phyloP scores from a whole-genome alignment of 345 rosid species.

The Eucalyptus leucophloia region DNA sequence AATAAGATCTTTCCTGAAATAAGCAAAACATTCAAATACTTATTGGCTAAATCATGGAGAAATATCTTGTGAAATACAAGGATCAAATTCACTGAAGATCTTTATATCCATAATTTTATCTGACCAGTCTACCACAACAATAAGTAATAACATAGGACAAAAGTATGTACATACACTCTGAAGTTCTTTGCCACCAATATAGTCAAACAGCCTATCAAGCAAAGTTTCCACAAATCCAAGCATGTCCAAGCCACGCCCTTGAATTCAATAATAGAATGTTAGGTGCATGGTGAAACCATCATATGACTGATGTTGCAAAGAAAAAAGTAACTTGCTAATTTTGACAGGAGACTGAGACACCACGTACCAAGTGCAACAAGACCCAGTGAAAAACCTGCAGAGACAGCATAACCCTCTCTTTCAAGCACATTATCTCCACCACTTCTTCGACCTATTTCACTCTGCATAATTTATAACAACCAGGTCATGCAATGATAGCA shows the following conservation, averaged over 20 bases:
- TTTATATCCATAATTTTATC: not conserved
- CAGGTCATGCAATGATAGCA: not conserved
- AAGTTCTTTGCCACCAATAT: slow-evolving; percentile 85
- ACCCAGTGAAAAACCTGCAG: slow-evolving; percentile 98
- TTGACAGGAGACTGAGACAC: not conserved
- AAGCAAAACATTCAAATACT: not conserved
- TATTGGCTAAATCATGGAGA: not conserved
- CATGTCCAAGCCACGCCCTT: slow-evolving; percentile 85
- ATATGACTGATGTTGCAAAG: not conserved
- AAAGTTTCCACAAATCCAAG: slow-evolving; percentile 63
- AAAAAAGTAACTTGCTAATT: not conserved
- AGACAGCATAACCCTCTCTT: slow-evolving; percentile 97
- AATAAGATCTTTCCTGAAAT: slow-evolving; percentile 53
- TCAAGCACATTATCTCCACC: slow-evolving; percentile 98
- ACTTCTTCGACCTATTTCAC: slow-evolving; percentile 95
- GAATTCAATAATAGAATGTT: slow-evolving; percentile 4
- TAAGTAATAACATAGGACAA: slow-evolving; percentile 2
- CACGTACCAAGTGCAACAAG: slow-evolving; percentile 87
- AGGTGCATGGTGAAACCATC: not conserved
- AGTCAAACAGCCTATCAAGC: slow-evolving; percentile 73
- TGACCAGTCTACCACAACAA: not conserved
- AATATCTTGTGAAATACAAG: not conserved
- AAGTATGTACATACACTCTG: slow-evolving; percentile 26
- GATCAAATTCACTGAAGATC: not conserved
- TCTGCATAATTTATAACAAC: slow-evolving; percentile 29